Percentiles rank a stretch among this genome's conserved stretches.
These are phyloP conservation scores for Thalia dealbata DNA, from an alignment of 176 grass and related monocot species.

Conservation along the genomic window DNA sequence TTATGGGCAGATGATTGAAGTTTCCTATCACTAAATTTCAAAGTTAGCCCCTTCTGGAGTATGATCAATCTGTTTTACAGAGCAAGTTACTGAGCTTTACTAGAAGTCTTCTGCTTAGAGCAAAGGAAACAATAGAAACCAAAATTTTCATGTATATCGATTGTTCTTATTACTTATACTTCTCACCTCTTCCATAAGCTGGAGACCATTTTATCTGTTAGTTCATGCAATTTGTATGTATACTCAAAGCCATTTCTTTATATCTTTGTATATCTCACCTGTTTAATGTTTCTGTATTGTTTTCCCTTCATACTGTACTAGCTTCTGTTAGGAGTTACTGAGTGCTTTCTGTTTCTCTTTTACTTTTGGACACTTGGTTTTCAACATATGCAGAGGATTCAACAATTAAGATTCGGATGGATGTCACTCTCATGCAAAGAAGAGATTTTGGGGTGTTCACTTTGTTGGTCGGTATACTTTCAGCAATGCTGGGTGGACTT, in stretches of 20 bases:
- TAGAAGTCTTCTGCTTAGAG: not conserved
- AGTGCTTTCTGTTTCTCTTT: not conserved
- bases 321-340: not conserved
- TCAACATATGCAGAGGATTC: conserved; percentile 12
- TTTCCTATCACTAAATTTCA: not conserved
- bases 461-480: conserved; percentile 16
- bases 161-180: not conserved
- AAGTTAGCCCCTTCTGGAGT: not conserved
- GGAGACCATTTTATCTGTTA: not conserved
- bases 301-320: not conserved
- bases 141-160: not conserved
- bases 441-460: not conserved
- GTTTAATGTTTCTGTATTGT: not conserved
- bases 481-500: conserved; percentile 14
- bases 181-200: not conserved
- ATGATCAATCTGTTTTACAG: not conserved
- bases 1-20: not conserved
- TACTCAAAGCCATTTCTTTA: not conserved
- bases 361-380: not conserved
- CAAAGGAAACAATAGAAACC: not conserved
- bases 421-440: not conserved
- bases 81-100: not conserved
- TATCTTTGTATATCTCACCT: not conserved
- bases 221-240: not conserved
- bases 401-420: not conserved